Evolutionary conservation across 768 basidiomycete species (phyloP).

Genomic region (Podaxis sp.): DNA sequence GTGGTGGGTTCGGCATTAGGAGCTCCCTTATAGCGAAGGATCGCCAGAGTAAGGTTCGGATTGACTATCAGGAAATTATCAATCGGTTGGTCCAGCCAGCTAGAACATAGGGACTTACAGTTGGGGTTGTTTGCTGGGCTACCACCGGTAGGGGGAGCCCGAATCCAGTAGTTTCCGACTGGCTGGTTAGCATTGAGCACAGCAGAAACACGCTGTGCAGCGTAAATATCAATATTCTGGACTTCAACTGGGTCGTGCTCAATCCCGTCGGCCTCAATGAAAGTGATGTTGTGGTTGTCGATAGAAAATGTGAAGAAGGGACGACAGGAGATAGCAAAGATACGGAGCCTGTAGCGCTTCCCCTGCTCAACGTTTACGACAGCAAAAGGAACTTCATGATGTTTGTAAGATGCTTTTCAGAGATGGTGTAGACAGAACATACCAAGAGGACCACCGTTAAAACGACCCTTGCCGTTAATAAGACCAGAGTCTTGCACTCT

Average conservation of each 20-base stretch:
- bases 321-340: slow-evolving; percentile 44
- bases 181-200: slow-evolving; percentile 25
- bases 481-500: slow-evolving; percentile 5
- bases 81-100: background rate
- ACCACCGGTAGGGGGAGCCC: slow-evolving; percentile 36
- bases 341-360: slow-evolving; percentile 48
- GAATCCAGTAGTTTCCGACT: slow-evolving; percentile 34
- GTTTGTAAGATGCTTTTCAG: background rate
- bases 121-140: slow-evolving; percentile 11
- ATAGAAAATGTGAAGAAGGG: slow-evolving; percentile 34
- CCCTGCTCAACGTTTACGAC: slow-evolving; percentile 38
- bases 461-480: slow-evolving; percentile 14
- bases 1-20: slow-evolving; percentile 22
- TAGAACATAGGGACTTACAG: background rate
- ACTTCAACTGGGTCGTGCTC: slow-evolving; percentile 29
- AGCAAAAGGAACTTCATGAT: slow-evolving; percentile 9
- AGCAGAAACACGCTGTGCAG: slow-evolving; percentile 24
- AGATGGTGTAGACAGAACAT: background rate
- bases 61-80: slow-evolving; percentile 18
- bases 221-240: slow-evolving; percentile 32
- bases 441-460: slow-evolving; percentile 6
- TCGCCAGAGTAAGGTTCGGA: slow-evolving; percentile 32
- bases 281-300: slow-evolving; percentile 25
- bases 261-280: slow-evolving; percentile 27
- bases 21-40: slow-evolving; percentile 39